phyloP scores from a whole-genome alignment of 2,329 filamentous ascomycete species.

The Colletotrichum aenigma region DNA sequence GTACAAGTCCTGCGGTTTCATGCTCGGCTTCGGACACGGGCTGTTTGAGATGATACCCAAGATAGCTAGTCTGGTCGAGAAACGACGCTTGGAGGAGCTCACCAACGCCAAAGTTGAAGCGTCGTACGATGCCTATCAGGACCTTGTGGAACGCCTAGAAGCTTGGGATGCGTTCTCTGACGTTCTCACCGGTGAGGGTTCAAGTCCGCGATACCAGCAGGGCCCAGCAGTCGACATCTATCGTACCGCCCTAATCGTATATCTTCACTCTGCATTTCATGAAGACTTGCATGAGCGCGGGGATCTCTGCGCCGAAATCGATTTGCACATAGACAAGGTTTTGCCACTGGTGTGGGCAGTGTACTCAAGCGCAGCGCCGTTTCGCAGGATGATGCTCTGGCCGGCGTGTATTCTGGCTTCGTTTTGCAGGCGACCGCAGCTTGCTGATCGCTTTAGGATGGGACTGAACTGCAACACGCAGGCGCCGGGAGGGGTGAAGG shows the following conservation, averaged over 20 bases:
- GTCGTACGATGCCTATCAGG: rapidly evolving
- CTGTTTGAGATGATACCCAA: not conserved
- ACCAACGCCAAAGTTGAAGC: not conserved
- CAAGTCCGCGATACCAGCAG: not conserved
- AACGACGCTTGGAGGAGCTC: not conserved
- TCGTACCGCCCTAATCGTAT: not conserved
- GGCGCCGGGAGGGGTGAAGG: not conserved
- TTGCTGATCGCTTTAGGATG: not conserved
- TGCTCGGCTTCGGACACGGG: not conserved
- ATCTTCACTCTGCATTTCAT: not conserved
- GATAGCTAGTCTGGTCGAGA: not conserved
- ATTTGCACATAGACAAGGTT: not conserved
- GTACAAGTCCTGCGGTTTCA: not conserved
- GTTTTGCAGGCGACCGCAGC: not conserved
- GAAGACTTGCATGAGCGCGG: not conserved
- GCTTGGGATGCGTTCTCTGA: not conserved
- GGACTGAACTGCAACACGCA: not conserved
- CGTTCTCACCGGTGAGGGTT: not conserved
- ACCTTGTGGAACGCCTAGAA: not conserved
- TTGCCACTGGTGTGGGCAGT: not conserved
- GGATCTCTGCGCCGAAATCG: not conserved
- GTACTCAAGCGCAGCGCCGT: not conserved
- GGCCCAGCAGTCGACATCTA: not conserved
- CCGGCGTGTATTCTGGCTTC: not conserved
- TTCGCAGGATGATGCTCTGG: not conserved